Conservation (phyloP, 1,139 yeast species). For the Pichia sp. region DNA sequence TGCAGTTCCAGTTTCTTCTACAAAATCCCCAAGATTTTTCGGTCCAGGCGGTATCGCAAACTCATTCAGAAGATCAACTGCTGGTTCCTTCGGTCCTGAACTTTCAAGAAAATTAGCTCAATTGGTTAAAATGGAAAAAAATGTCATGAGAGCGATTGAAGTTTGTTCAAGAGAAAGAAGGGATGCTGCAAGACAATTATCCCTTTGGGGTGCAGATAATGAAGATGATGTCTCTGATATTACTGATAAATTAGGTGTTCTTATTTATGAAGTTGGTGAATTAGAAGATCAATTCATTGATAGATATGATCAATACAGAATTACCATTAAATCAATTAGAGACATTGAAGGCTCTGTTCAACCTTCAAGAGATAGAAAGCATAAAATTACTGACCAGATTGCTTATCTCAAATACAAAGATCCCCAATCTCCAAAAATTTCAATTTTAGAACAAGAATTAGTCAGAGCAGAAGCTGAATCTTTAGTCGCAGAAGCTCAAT, state of each 20-base stretch:
- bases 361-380: slow-evolving; percentile 83
- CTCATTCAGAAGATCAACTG: slow-evolving; percentile 62
- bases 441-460: slow-evolving; percentile 78
- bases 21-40: slow-evolving; percentile 53
- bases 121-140: slow-evolving; percentile 76
- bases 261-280: slow-evolving; percentile 78
- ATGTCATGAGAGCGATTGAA: slow-evolving; percentile 74
- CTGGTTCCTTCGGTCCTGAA: slow-evolving; percentile 75
- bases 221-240: slow-evolving; percentile 83
- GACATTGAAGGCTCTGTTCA: slow-evolving; percentile 84
- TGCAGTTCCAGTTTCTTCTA: slow-evolving; percentile 63
- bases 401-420: slow-evolving; percentile 79
- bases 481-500: slow-evolving; percentile 84
- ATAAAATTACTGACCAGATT: slow-evolving; percentile 77
- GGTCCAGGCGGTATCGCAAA: slow-evolving; percentile 67
- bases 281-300: slow-evolving; percentile 83
- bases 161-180: slow-evolving; percentile 72
- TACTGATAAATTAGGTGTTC: slow-evolving; percentile 80
- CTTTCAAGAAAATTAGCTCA: slow-evolving; percentile 70
- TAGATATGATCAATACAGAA: slow-evolving; percentile 80
- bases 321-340: slow-evolving; percentile 72
- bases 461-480: slow-evolving; percentile 91
- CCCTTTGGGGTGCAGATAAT: slow-evolving; percentile 79
- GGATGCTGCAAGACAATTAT: slow-evolving; percentile 77
- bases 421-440: slow-evolving; percentile 77